These are phyloP conservation scores for Salix caprea DNA, from an alignment of 345 rosid genomes.

Conservation along the genomic window DNA sequence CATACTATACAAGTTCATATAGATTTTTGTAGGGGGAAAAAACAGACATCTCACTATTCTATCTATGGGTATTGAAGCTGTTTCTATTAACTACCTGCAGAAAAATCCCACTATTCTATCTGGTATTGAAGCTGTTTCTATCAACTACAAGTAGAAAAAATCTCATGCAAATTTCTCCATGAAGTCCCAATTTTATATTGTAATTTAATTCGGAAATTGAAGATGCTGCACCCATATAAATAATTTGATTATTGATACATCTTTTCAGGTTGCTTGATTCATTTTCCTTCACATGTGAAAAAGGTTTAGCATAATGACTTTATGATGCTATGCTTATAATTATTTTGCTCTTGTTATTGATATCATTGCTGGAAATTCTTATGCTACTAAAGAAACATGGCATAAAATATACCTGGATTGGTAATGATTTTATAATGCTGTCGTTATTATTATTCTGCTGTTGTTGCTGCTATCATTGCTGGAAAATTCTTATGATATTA, in stretches of 20 bases:
- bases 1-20: neutral
- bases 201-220: neutral
- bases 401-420: neutral
- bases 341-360: neutral
- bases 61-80: neutral
- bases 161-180: neutral
- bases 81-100: neutral
- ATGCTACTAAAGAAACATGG: neutral
- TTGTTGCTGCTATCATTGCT: neutral
- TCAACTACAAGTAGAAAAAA: neutral
- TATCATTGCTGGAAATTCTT: neutral
- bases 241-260: neutral
- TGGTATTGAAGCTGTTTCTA: neutral
- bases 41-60: neutral
- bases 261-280: neutral
- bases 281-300: neutral
- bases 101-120: neutral
- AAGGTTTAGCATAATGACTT: neutral
- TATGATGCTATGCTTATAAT: neutral
- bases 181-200: neutral
- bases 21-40: neutral
- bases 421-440: neutral
- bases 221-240: neutral
- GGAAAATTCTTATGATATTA: neutral
- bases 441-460: neutral